Evolutionary conservation across 2,329 filamentous ascomycete species (phyloP), one percentile per base, ranked within the genome.

Genomic region (Dendryphion nanum): DNA sequence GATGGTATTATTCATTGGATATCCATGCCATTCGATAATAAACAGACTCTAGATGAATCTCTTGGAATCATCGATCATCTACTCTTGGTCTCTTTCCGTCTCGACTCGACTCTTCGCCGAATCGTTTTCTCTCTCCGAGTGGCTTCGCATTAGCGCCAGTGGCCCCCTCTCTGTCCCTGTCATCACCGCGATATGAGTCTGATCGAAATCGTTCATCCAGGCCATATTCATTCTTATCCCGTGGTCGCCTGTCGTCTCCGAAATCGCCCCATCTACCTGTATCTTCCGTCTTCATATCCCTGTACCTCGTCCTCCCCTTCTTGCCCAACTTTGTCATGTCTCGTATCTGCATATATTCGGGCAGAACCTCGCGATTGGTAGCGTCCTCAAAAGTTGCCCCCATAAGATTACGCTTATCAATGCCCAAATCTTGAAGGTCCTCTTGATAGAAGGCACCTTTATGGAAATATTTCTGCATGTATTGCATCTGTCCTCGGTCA

Each of bases 381-480:
- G 91, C 81, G 45, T 96, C 89, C 62, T 97, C 91, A 52, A 93
- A 94, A 35, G 79, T 74, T 2, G 84, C 79, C 12, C 90, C 90
- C 81, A 95, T 95, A 48, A 96, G 76, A 59, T 96, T 87, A 32
- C 93, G 77, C 59, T 83, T 78, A 47, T 86, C 82, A 31, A 96
- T 72, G 1, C 88, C 87, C 46, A 86, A 81, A 13, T 81, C 81
- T 51, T 83, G 81, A 35, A 83, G 77, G 53, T 94, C 86, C 36
- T 90, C 88, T 50, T 85, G 86, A 73, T 88, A 97, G 72, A 97
- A 98, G 13, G 93, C 93, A 33, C 93, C 93, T 70, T 90, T 91
- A 75, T 98, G 93, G 67, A 88, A 90, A 71, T 97, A 98, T 62
- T 90, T 89, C 61, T 96, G 90, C 86, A 97, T 88, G 64, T 82